Evolutionary conservation across 441 rosid genomes (phyloP).

Genomic region (Syzygium syzygioides): DNA sequence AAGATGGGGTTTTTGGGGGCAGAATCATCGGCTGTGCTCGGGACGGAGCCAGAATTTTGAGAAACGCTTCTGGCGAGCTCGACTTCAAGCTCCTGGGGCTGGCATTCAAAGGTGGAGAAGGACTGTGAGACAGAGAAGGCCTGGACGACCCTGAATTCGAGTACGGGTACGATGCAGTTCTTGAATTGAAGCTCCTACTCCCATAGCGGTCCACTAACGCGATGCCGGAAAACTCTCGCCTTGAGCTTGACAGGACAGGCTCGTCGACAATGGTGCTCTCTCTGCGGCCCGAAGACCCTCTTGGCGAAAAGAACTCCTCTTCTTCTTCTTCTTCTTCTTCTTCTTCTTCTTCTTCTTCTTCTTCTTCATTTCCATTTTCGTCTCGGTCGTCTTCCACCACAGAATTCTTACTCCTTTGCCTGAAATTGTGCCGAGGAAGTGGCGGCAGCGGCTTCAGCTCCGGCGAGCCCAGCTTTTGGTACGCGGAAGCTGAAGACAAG

Average conservation of each 20-base stretch:
- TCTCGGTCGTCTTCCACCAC: constrained; percentile 8
- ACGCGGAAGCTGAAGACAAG: constrained; percentile 22
- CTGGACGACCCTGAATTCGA: constrained; percentile 55
- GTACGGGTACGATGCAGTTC: constrained; percentile 43
- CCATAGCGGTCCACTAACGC: constrained; percentile 32
- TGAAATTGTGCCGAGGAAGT: constrained; percentile 40
- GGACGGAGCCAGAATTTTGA: constrained; percentile 20
- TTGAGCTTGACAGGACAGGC: constrained; percentile 28
- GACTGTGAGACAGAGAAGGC: constrained; percentile 29
- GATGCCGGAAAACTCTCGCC: constrained; percentile 24
- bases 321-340: constrained; percentile 41
- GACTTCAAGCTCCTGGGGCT: constrained; percentile 34
- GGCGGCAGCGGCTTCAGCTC: constrained; percentile 83
- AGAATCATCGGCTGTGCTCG: constrained; percentile 18
- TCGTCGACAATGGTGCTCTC: constrained; percentile 26
- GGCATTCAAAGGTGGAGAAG: constrained; percentile 28
- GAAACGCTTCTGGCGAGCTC: constrained; percentile 35
- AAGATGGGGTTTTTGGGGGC: not conserved
- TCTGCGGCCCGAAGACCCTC: constrained; percentile 63
- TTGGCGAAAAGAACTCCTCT: constrained; percentile 79
- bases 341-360: constrained; percentile 41
- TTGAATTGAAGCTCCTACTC: constrained; percentile 48
- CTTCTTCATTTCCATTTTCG: constrained; percentile 25
- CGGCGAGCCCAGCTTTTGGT: constrained; percentile 63
- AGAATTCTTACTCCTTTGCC: constrained; percentile 34